phyloP scores from a whole-genome alignment of 2,329 filamentous ascomycete genomes.

The Sclerotinia minor region DNA sequence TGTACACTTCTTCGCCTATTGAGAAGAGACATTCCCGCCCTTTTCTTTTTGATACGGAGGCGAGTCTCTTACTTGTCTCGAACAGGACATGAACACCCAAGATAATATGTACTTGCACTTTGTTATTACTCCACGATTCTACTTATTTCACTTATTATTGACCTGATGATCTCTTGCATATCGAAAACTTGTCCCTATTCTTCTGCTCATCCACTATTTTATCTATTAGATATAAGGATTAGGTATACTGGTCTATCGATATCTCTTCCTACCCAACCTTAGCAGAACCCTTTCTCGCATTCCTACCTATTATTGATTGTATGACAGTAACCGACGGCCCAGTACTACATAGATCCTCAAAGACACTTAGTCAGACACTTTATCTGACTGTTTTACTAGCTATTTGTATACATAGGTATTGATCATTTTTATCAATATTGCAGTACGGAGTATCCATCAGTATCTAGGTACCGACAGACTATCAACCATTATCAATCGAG shows the following conservation, averaged over 20 bases:
- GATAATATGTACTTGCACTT: too few species aligned
- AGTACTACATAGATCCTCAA: neutral
- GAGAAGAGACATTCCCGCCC: neutral
- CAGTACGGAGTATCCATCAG: too few species aligned
- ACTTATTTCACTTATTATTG: neutral
- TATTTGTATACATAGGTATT: neutral
- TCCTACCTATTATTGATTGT: neutral
- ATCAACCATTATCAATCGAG: too few species aligned
- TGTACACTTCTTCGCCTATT: neutral
- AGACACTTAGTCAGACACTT: neutral
- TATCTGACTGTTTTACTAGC: neutral
- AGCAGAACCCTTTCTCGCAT: neutral
- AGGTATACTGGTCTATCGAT: neutral
- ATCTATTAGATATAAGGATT: neutral
- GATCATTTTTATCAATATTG: neutral
- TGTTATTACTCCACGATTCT: neutral
- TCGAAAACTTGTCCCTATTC: neutral
- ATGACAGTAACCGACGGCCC: neutral
- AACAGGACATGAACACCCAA: neutral
- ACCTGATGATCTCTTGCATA: neutral
- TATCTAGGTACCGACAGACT: too few species aligned
- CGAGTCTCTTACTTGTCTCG: slow-evolving; percentile 3
- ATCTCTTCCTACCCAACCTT: neutral
- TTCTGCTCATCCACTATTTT: neutral
- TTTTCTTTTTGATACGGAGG: neutral